Evolutionary conservation across 1,284 basidiomycete genomes (phyloP), one percentile per base, ranked within the genome.

Genomic region (Dichomitus squalens): DNA sequence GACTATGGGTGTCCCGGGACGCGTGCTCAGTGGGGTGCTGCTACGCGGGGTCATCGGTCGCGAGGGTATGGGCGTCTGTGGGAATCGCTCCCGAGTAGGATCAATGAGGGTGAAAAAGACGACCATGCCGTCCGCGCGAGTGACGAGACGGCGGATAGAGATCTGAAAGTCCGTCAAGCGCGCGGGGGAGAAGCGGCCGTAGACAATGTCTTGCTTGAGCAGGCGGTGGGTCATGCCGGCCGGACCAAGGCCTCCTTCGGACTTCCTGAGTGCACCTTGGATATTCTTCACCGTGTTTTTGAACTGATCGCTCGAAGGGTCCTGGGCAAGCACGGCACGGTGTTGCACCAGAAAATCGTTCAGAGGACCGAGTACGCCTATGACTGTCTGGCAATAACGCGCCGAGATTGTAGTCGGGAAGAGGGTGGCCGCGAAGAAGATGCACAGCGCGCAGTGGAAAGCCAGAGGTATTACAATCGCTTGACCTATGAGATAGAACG

Each of bases 391-490:
- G 2, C 84, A 83, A 65, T 88, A 92, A 52, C 81, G 76, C 0
- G 86, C 75, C 4, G 89, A 88, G 49, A 89, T 78, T 0, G 87
- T 85, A 7, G 79, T 78, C 0, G 90, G 90, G 68, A 91, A 92
- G 49, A 93, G 73, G 47, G 83, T 36, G 6, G 84, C 69, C 6
- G 86, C 83, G 12, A 75, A 68, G 5, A 82, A 47, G 47, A 92
- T 73, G 11, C 83, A 73, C 31, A 92, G 65, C 0, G 77, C 86
- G 3, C 83, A 80, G 65, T 91, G 87, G 58, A 91, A 73, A 0
- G 75, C 70, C 5, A 92, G 67, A 0, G 91, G 90, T 1, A 92
- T 49, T 16, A 87, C 64, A 35, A 92, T 79, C 0, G 70, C 55
- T 66, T 76, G 66, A 36, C 85, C 87, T 18, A 85, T 69, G 18